phyloP scores from a whole-genome alignment of 2,329 filamentous ascomycete genomes.

The Berkeleyomyces basicola region DNA sequence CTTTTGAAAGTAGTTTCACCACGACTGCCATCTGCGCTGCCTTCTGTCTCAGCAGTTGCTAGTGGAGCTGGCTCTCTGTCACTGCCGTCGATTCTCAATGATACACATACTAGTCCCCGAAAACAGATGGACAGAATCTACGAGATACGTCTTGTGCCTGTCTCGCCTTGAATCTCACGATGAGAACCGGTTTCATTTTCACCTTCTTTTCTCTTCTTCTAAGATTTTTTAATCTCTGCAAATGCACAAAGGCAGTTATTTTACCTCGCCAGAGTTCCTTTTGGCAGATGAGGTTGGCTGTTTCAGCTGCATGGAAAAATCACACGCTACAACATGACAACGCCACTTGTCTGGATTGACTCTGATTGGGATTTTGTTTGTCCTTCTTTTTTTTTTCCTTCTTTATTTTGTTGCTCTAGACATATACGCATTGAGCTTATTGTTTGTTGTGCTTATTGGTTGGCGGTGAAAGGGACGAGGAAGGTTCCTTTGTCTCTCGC shows the following conservation, averaged over 20 bases:
- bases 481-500: background rate
- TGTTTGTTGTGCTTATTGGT: background rate
- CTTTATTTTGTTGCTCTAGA: background rate
- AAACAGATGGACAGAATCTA: background rate
- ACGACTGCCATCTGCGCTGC: background rate
- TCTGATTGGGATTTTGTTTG: background rate
- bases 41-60: background rate
- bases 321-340: background rate
- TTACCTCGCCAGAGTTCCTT: background rate
- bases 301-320: background rate
- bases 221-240: background rate
- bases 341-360: background rate
- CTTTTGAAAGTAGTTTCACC: constrained; percentile 22
- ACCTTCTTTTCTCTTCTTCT: background rate
- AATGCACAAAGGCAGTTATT: background rate
- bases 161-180: background rate
- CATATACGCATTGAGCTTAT: background rate
- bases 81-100: constrained; percentile 4
- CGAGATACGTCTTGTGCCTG: constrained; percentile 7
- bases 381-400: background rate
- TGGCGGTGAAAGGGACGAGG: background rate
- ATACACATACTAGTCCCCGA: background rate
- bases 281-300: background rate
- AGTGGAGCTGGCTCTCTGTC: constrained; percentile 4
- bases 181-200: background rate